phyloP scores from a whole-genome alignment of 169 alveolate genomes.

The Plasmodium fragile region DNA sequence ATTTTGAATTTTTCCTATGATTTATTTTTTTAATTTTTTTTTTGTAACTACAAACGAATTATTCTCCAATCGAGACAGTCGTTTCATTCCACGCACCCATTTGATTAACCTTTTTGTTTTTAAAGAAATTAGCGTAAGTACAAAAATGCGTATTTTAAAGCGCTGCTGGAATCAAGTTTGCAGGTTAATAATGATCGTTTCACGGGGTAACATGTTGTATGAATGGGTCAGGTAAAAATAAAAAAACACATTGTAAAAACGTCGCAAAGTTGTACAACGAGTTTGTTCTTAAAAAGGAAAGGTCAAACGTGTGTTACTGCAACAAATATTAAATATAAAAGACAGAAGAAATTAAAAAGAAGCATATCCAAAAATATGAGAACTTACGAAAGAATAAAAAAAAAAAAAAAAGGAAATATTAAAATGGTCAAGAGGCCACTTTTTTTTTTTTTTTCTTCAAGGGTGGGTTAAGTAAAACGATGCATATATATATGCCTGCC shows the following conservation, averaged over 20 bases:
- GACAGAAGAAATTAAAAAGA: constrained; percentile 1
- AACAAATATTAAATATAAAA: not conserved
- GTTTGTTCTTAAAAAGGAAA: not conserved
- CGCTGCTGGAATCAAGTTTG: not conserved
- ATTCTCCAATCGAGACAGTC: not conserved
- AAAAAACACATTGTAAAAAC: not conserved
- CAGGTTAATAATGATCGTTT: not conserved
- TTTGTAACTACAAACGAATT: not conserved
- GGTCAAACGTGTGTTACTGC: not conserved
- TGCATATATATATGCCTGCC: not conserved
- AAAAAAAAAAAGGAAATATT: not conserved
- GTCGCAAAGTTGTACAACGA: not conserved
- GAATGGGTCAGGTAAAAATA: not conserved
- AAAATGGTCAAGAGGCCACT: not conserved
- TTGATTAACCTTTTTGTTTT: not conserved
- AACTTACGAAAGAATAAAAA: not conserved
- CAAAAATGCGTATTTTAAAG: not conserved
- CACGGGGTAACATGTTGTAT: not conserved
- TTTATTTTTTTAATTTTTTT: not conserved
- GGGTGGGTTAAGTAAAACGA: not conserved
- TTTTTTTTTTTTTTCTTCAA: not conserved
- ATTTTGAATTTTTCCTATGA: not conserved
- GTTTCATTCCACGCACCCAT: not conserved
- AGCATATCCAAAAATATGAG: not conserved
- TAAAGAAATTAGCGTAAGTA: not conserved